Conservation (phyloP, 495 filamentous ascomycete species). For the Penicillium canariense region DNA sequence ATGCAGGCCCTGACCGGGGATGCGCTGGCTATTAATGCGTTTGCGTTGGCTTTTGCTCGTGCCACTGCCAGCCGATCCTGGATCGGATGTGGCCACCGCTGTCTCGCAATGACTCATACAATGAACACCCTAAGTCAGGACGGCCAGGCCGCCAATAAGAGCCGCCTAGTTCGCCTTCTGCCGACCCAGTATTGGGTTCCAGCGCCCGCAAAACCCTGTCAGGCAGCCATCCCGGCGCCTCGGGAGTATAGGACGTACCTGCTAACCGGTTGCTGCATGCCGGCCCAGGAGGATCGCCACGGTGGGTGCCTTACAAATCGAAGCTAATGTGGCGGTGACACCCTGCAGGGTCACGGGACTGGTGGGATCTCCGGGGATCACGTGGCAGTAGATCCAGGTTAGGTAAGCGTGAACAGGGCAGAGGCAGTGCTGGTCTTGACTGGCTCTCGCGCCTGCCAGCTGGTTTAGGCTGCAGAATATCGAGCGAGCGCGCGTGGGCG, state of each 20-base stretch:
- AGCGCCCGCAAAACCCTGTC: neutral
- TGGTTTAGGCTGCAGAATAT: conserved; percentile 1
- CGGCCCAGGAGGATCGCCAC: conserved; percentile 3
- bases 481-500: neutral
- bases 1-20: conserved; percentile 9
- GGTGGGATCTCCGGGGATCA: neutral
- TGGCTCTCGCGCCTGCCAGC: neutral
- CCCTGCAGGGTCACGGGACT: conserved; percentile 2
- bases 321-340: conserved; percentile 5
- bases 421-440: conserved; percentile 1
- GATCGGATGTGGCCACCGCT: neutral
- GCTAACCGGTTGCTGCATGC: neutral
- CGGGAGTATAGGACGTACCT: neutral
- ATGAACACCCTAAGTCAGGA: neutral
- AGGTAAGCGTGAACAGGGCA: neutral
- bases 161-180: neutral
- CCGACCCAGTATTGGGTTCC: conserved; percentile 1
- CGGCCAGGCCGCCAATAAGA: neutral
- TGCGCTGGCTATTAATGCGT: conserved; percentile 9
- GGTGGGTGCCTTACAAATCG: conserved; percentile 1
- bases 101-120: neutral
- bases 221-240: conserved; percentile 6
- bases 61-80: neutral
- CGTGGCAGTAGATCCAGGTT: neutral
- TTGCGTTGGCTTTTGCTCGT: neutral